phyloP scores from a whole-genome alignment of 257 asterid genomes.

The Ehretia macrophylla region DNA sequence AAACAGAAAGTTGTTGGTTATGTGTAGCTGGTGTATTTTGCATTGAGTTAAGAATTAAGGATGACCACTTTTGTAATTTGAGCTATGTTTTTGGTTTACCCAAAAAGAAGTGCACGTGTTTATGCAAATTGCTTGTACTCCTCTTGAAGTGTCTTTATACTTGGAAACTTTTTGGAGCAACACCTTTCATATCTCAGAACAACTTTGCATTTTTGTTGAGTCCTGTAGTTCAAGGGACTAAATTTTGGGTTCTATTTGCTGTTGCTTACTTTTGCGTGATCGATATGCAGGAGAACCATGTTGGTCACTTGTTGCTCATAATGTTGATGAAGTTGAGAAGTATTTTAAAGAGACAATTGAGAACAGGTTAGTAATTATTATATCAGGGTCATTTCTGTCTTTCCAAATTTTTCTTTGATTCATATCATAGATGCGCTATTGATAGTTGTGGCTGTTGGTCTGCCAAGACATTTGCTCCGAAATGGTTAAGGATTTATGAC shows the following conservation, averaged over 20 bases:
- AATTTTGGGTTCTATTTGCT: constrained; percentile 7
- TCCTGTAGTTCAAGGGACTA: background rate
- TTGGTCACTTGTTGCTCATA: constrained; percentile 71
- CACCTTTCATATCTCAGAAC: too few relatives aligned
- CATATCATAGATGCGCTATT: too few relatives aligned
- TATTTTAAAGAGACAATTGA: constrained; percentile 80
- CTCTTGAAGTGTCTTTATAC: too few relatives aligned
- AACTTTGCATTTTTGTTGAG: background rate
- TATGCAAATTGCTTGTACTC: too few relatives aligned
- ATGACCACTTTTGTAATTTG: background rate
- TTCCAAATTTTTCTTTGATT: constrained; percentile 5
- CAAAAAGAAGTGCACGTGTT: too few relatives aligned
- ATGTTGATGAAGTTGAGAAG: constrained; percentile 65
- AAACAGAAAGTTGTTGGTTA: background rate
- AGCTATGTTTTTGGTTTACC: too few relatives aligned
- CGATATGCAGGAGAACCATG: constrained; percentile 62
- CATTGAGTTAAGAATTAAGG: background rate
- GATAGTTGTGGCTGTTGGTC: too few relatives aligned
- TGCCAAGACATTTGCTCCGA: too few relatives aligned
- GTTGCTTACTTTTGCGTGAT: constrained; percentile 5
- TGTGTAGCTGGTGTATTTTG: background rate
- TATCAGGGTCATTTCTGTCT: background rate
- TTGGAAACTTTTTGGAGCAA: too few relatives aligned
- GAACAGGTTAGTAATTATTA: constrained; percentile 54
- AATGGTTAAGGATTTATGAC: too few relatives aligned